Evolutionary conservation across 2,329 filamentous ascomycete species (phyloP).

Genomic region (Chaetomiaceae sp.): DNA sequence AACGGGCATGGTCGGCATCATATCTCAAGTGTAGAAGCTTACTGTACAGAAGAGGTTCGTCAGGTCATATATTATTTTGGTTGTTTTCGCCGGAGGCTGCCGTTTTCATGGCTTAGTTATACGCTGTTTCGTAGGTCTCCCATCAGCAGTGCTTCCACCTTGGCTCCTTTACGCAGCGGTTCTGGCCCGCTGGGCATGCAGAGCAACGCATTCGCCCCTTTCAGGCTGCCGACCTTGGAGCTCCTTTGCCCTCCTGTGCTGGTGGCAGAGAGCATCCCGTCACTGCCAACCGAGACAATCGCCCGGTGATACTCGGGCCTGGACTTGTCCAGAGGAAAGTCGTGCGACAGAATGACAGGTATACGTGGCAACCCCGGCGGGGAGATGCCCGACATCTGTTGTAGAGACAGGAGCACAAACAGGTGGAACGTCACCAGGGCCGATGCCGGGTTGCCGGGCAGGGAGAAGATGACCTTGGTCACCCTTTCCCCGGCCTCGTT

Average conservation of each 20-base stretch:
- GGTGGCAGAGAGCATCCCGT: slow-evolving; percentile 66
- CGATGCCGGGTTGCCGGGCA: slow-evolving; percentile 91
- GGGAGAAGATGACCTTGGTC: slow-evolving; percentile 73
- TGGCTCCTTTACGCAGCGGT: slow-evolving; percentile 62
- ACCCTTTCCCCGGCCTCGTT: slow-evolving; percentile 54
- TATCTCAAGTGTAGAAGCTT: slow-evolving; percentile 22
- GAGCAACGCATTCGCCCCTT: slow-evolving; percentile 80
- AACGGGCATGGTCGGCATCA: slow-evolving; percentile 25
- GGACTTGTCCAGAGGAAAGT: slow-evolving; percentile 68
- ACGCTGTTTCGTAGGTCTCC: slow-evolving; percentile 38
- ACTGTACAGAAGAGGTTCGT: slow-evolving; percentile 23
- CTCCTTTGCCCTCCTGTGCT: slow-evolving; percentile 91
- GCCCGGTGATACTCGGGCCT: slow-evolving; percentile 90
- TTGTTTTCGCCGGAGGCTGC: neutral
- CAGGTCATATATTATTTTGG: slow-evolving; percentile 15
- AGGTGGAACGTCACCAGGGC: slow-evolving; percentile 91
- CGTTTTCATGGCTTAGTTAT: slow-evolving; percentile 6
- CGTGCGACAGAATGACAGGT: slow-evolving; percentile 65
- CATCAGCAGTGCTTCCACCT: slow-evolving; percentile 78
- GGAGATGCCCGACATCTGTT: slow-evolving; percentile 66
- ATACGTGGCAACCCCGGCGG: slow-evolving; percentile 68
- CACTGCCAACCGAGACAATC: slow-evolving; percentile 58
- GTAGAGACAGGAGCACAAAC: slow-evolving; percentile 84
- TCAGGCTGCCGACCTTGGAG: slow-evolving; percentile 82
- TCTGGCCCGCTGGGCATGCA: slow-evolving; percentile 65